Evolutionary conservation across 352 stramenopile species (phyloP).

Genomic region (Aphanomyces euteiches): DNA sequence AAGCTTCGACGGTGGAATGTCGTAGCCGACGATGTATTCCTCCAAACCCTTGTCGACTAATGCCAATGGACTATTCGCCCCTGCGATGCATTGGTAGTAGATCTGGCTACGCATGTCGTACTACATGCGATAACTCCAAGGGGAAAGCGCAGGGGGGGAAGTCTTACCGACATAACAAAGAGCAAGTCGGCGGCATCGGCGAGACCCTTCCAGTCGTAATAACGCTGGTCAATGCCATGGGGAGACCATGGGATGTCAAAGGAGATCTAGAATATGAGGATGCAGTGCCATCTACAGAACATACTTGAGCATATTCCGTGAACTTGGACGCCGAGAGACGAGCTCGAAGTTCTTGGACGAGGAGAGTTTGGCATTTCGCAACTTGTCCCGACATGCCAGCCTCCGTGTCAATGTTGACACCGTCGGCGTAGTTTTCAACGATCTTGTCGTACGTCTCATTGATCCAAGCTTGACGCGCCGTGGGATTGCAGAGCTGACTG

Average conservation of each 20-base stretch:
- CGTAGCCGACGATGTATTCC: constrained; percentile 65
- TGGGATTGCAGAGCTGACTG: constrained; percentile 53
- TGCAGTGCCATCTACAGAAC: neutral
- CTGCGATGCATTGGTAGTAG: constrained; percentile 83
- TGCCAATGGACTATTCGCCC: constrained; percentile 75
- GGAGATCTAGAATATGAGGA: constrained; percentile 47
- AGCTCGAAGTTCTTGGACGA: constrained; percentile 60
- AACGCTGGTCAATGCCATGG: constrained; percentile 69
- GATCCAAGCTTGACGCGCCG: constrained; percentile 52
- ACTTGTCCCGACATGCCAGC: constrained; percentile 47
- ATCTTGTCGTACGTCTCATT: constrained; percentile 56
- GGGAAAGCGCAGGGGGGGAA: too few species aligned
- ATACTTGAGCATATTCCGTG: constrained; percentile 61
- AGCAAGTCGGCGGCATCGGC: constrained; percentile 69
- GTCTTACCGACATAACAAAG: constrained; percentile 85
- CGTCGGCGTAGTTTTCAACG: constrained; percentile 63
- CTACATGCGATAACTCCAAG: constrained; percentile 23
- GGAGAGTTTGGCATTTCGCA: constrained; percentile 46
- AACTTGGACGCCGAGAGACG: constrained; percentile 51
- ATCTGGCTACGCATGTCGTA: constrained; percentile 92
- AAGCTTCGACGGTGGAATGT: constrained; percentile 64
- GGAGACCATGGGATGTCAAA: constrained; percentile 81
- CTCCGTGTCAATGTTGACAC: constrained; percentile 83
- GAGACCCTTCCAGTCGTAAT: constrained; percentile 77
- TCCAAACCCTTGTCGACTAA: constrained; percentile 69